These are phyloP conservation scores for Quambalaria eucalypti DNA, from an alignment of 1,284 basidiomycete genomes.

Conservation along the genomic window DNA sequence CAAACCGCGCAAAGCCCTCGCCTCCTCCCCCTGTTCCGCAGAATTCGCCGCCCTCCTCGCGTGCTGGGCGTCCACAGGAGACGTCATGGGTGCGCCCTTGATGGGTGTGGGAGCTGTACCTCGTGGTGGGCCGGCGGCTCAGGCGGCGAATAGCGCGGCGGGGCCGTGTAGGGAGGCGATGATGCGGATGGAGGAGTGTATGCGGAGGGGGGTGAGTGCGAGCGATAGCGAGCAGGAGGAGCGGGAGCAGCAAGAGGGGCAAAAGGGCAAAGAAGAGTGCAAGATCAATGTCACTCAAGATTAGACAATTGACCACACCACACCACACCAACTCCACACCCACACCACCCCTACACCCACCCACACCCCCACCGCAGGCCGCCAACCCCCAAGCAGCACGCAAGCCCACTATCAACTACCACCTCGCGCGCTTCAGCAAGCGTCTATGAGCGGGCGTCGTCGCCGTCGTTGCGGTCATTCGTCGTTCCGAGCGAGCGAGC, in stretches of 20 bases:
- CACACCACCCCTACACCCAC: background rate
- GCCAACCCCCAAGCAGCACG: background rate
- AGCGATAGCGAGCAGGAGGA: background rate
- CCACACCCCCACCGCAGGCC: background rate
- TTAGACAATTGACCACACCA: background rate
- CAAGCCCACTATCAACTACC: background rate
- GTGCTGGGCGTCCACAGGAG: background rate
- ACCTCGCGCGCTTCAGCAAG: background rate
- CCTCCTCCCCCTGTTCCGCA: background rate
- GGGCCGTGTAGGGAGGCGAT: background rate
- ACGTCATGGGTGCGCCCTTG: background rate
- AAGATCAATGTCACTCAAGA: background rate
- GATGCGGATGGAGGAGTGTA: background rate
- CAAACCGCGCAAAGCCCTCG: background rate
- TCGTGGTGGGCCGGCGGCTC: background rate
- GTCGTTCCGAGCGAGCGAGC: no score
- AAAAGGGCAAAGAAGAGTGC: no score
- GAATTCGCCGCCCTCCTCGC: background rate
- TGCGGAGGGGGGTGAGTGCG: background rate
- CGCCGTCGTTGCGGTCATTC: no score
- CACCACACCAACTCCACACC: background rate
- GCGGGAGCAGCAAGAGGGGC: no score
- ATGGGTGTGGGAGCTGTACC: background rate
- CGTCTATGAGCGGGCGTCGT: background rate
- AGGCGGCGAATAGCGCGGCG: background rate